Evolutionary conservation across 768 basidiomycete species (phyloP).

Genomic region (Pisolithus sp.): DNA sequence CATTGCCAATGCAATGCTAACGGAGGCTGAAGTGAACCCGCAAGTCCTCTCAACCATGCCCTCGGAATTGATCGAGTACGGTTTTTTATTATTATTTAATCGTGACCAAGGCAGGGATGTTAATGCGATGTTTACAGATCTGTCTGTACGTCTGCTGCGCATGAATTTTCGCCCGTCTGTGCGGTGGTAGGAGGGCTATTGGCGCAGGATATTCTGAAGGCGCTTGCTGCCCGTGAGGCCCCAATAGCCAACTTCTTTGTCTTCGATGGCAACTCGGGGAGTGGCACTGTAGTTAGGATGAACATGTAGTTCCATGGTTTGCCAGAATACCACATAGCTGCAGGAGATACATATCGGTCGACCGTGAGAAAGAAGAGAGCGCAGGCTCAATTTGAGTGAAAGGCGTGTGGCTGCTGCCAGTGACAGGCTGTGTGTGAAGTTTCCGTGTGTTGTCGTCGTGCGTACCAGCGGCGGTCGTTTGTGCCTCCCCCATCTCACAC

Average conservation of each 20-base stretch:
- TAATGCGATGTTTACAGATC: slow-evolving; percentile 7
- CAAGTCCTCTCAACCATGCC: slow-evolving; percentile 56
- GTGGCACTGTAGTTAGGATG: slow-evolving; percentile 60
- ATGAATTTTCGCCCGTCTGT: slow-evolving; percentile 90
- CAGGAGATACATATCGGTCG: too few species aligned
- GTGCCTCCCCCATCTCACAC: slow-evolving; percentile 5
- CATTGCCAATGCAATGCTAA: slow-evolving; percentile 58
- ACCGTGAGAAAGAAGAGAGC: not conserved
- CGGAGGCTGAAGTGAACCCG: slow-evolving; percentile 61
- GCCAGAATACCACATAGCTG: not conserved
- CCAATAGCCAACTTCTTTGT: slow-evolving; percentile 90
- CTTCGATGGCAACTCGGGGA: slow-evolving; percentile 79
- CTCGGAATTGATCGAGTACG: slow-evolving; percentile 55
- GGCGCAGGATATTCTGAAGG: slow-evolving; percentile 91
- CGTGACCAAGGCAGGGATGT: not conserved
- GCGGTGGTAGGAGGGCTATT: slow-evolving; percentile 94
- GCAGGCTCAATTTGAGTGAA: not conserved
- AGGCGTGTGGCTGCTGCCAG: not conserved
- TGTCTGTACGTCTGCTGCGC: slow-evolving; percentile 55
- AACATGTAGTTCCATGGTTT: slow-evolving; percentile 29
- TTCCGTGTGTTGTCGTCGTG: slow-evolving; percentile 8
- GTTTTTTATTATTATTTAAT: not conserved
- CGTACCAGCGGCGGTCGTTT: slow-evolving; percentile 6
- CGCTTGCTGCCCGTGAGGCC: slow-evolving; percentile 82
- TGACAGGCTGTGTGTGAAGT: not conserved